phyloP scores from a whole-genome alignment of 768 basidiomycete species.

The Russula compacta region DNA sequence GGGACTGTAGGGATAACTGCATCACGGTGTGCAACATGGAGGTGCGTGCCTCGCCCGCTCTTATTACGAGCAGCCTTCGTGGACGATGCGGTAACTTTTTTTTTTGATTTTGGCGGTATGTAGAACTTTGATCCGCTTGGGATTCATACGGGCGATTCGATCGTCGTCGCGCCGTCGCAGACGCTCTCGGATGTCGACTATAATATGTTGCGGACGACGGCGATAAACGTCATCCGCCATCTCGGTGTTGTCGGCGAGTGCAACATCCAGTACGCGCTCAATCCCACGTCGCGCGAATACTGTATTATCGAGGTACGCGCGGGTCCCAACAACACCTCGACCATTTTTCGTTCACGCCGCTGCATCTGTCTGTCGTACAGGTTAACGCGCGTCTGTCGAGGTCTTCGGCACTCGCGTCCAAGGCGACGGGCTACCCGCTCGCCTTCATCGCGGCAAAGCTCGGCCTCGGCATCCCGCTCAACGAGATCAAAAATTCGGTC shows the following conservation, averaged over 20 bases:
- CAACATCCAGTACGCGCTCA: conserved; percentile 98
- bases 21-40: conserved; percentile 99
- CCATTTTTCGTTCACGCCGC: background rate
- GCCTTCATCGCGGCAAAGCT: conserved; percentile 98
- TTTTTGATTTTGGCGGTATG: background rate
- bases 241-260: conserved; percentile 97
- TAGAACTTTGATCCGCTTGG: conserved; percentile 99
- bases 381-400: conserved; percentile 97
- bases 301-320: conserved; percentile 87
- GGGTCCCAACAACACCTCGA: no score
- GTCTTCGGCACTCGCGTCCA: conserved; percentile 95
- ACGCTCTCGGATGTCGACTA: conserved; percentile 99
- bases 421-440: conserved; percentile 96
- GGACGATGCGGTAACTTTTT: background rate
- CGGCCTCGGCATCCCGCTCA: conserved; percentile 92
- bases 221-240: conserved; percentile 98
- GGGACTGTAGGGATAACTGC: conserved; percentile 96
- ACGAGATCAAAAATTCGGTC: conserved; percentile 96
- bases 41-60: conserved; percentile 42
- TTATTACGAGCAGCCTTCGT: background rate
- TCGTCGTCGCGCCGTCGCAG: conserved; percentile 96
- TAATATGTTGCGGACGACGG: conserved; percentile 97
- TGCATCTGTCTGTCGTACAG: conserved; percentile 23
- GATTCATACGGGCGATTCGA: conserved; percentile 97
- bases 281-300: conserved; percentile 90